Evolutionary conservation across 257 asterid genomes (phyloP), one percentile per base, ranked within the genome.

Genomic region (Gentiana macrophylla): DNA sequence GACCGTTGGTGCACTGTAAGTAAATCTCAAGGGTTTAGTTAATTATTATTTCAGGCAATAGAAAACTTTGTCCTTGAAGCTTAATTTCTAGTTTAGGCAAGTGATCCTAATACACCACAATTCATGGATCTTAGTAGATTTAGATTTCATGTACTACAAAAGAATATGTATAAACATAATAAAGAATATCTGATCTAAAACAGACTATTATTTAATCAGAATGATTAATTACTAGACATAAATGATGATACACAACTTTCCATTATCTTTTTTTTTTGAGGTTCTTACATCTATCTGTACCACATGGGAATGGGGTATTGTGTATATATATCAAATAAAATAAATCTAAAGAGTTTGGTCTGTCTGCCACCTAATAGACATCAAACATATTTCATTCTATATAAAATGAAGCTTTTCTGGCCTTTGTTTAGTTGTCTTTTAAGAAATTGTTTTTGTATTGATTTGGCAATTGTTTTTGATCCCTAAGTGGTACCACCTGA

Each of bases 351-450:
- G 67, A 55, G 62, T 75, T 61, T 62, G 73, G 67, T 77, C 72
- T 85, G 91, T 85, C 97, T 70, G 91, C 97, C 95, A 83, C 83
- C 80, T 79, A 74, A 69, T 77, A 78, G 66, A 71, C 89, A 85
- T 62, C 56, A 52, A 79, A 24, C 86, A 80, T 89, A 80, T 91
- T 79, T 46, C 37, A 64, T 80, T 73, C 61, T 69, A 53, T 56
- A 56, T 76, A 52, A 65, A 66, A 41, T 10, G 9, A 41, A 41
- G 8, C 46, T 41, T 41, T 41, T 24, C 24, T 24, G 24, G 24
- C 24, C 24, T 24, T 24, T 24, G 24, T 24, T 24, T 24, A 24
- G 24, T 24, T 24, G 24, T 24, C 24, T 24, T 24, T 24, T 24
- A 24, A 24, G 24, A 0, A 24, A 24, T 24, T 24, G 24, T 24